A percentile compares a stretch with the other conserved stretches of the same genome.
Conservation (phyloP, 768 basidiomycete genomes). For the Auricularia sp. region DNA sequence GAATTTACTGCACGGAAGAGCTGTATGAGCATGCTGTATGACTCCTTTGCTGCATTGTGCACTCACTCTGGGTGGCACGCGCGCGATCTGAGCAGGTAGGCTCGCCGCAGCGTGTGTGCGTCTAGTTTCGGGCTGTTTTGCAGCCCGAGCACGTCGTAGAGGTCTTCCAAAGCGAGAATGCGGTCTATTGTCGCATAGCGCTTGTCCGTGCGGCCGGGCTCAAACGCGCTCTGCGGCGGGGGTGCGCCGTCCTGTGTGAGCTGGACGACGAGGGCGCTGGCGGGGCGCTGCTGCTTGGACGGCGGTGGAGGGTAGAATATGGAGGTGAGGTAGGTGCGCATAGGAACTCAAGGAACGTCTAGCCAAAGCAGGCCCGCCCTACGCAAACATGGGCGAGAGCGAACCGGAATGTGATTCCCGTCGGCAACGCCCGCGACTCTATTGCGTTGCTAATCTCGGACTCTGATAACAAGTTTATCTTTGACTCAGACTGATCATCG, state of each 20-base stretch:
- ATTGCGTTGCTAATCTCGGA: neutral
- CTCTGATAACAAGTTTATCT: neutral
- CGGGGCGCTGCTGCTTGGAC: neutral
- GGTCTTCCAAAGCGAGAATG: slow-evolving; percentile 52
- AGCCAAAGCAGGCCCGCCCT: neutral
- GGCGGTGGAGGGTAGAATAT: neutral
- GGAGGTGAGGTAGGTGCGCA: neutral
- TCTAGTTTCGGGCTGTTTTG: slow-evolving; percentile 41
- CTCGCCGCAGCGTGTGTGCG: slow-evolving; percentile 54
- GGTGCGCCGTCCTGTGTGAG: slow-evolving; percentile 3
- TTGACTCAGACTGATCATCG: too few species aligned
- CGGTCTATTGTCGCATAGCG: slow-evolving; percentile 33
- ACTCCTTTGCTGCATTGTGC: neutral
- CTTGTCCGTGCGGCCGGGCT: slow-evolving; percentile 10
- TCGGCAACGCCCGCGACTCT: neutral
- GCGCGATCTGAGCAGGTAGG: slow-evolving; percentile 65
- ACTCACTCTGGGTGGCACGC: slow-evolving; percentile 83
- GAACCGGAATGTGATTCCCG: neutral
- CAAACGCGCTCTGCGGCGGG: slow-evolving; percentile 7
- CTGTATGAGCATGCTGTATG: neutral
- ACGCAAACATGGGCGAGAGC: neutral
- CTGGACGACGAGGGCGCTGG: slow-evolving; percentile 1
- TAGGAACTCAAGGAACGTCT: neutral
- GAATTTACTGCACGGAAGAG: slow-evolving; percentile 53
- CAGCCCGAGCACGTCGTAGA: slow-evolving; percentile 68